Conservation (phyloP, 352 stramenopile species). For the Achlya hypogyna region DNA sequence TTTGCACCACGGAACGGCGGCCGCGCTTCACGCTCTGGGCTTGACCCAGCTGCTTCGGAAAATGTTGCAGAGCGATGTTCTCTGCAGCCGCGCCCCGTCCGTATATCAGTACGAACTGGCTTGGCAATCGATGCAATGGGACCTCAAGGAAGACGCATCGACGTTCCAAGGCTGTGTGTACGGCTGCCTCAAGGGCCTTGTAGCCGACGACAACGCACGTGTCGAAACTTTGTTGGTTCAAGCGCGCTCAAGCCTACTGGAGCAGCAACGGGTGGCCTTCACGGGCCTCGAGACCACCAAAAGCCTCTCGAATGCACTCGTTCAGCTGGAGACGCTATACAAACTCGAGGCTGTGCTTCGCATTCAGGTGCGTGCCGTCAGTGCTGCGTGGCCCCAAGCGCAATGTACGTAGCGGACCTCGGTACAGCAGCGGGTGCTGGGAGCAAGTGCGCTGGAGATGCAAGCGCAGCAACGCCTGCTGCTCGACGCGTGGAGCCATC, state of each 20-base stretch:
- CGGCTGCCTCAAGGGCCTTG: conserved; percentile 51
- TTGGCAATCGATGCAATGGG: conserved; percentile 76
- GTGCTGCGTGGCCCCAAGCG: not conserved
- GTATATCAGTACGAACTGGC: conserved; percentile 69
- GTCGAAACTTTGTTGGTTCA: not conserved
- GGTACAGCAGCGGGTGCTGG: not conserved
- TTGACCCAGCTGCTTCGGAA: conserved; percentile 59
- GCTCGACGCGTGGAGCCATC: not conserved
- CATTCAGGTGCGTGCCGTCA: not conserved
- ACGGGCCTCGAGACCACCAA: conserved; percentile 18
- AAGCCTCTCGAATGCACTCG: not conserved
- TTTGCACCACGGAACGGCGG: conserved; percentile 40
- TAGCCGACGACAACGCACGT: conserved; percentile 48
- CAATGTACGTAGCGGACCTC: not conserved
- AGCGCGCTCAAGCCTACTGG: not conserved
- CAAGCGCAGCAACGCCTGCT: not conserved
- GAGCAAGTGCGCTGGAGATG: not conserved
- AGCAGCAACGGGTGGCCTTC: conserved; percentile 1
- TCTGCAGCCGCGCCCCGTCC: conserved; percentile 28
- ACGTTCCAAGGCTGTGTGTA: conserved; percentile 10
- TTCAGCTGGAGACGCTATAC: conserved; percentile 11
- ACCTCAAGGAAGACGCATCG: conserved; percentile 23
- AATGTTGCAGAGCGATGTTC: conserved; percentile 25
- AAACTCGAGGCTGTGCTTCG: conserved; percentile 9
- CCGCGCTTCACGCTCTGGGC: conserved; percentile 50